Evolutionary conservation across 768 basidiomycete genomes (phyloP), one percentile per base, ranked within the genome.

Genomic region (Suillus cothurnatus): DNA sequence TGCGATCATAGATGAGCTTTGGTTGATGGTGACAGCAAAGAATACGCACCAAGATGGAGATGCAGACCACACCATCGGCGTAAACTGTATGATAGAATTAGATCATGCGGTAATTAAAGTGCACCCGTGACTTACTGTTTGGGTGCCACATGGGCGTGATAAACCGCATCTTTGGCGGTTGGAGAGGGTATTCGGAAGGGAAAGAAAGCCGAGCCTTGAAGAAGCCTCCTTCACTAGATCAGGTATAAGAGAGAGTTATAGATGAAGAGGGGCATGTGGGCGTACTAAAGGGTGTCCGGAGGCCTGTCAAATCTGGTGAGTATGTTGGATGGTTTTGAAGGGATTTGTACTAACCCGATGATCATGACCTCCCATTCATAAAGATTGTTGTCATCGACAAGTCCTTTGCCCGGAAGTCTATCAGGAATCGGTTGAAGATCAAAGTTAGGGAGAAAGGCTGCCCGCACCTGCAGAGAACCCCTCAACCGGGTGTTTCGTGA

Each of bases 121-220:
- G 50, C 47, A 61, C 28, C 62, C 50, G 41, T 36, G 34, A 80
- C 90, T 70, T 63, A 96, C 97, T 96, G 77, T 98, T 99, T 2
- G 97, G 97, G 79, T 99, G 97, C 88, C 96, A 94, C 86, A 99
- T 93, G 41, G 89, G 90, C 2, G 97, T 98, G 70, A 92, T 86
- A 73, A 99, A 99, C 26, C 86, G 88, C 93, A 99, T 93, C 87
- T 94, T 96, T 43, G 97, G 97, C 9, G 96, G 96, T 57, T 89
- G 82, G 61, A 97, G 78, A 32, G 97, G 97, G 75, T 89, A 98
- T 77, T 98, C 94, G 32, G 85, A 81, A 9, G 96, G 97, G 78
- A 99, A 99, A 6, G 89, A 84, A 64, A 99, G 79, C 61, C 91
- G 85, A 21, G 95, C 95, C 79, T 94, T 95, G 81, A 97, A 92